Conservation (phyloP, 768 basidiomycete species). For the Nidula microcarpa region DNA sequence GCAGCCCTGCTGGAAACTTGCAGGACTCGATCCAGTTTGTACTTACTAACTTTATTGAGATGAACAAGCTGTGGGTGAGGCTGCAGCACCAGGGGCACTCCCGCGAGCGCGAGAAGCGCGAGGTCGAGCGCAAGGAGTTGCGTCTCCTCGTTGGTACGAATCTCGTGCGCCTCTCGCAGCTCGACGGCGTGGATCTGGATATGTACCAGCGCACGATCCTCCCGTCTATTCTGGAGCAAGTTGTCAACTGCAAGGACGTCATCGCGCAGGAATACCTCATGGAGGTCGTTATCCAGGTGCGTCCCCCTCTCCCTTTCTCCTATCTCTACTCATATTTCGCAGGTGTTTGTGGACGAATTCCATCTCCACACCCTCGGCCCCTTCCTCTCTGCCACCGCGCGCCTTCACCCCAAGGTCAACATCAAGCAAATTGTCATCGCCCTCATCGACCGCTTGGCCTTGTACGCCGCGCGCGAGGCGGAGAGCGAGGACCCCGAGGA, state of each 20-base stretch:
- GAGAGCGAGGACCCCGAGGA: conserved; percentile 96
- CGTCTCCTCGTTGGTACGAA: conserved; percentile 98
- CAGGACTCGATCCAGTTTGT: conserved; percentile 96
- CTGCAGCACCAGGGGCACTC: conserved; percentile 98
- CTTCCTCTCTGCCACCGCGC: conserved; percentile 94
- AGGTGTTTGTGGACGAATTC: conserved; percentile 99
- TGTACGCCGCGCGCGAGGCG: conserved; percentile 95
- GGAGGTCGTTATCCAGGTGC: conserved; percentile 98
- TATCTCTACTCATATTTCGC: background rate
- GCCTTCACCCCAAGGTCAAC: conserved; percentile 96
- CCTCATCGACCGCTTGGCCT: conserved; percentile 91
- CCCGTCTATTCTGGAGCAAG: conserved; percentile 92
- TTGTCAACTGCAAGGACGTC: conserved; percentile 97
- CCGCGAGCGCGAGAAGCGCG: conserved; percentile 94
- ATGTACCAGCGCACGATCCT: conserved; percentile 86
- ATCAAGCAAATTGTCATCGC: conserved; percentile 99
- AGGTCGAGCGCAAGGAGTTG: conserved; percentile 91
- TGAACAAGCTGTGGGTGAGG: conserved; percentile 99
- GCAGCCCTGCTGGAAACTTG: conserved; percentile 81
- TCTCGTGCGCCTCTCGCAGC: conserved; percentile 89
- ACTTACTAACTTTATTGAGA: conserved; percentile 98
- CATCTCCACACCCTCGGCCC: conserved; percentile 94
- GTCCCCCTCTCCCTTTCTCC: conserved; percentile 11
- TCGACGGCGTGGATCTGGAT: conserved; percentile 94
- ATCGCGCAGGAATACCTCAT: conserved; percentile 99